Base-by-base conservation (phyloP, 2,329 filamentous ascomycete species). In the Calonectria multiphialidica region DNA sequence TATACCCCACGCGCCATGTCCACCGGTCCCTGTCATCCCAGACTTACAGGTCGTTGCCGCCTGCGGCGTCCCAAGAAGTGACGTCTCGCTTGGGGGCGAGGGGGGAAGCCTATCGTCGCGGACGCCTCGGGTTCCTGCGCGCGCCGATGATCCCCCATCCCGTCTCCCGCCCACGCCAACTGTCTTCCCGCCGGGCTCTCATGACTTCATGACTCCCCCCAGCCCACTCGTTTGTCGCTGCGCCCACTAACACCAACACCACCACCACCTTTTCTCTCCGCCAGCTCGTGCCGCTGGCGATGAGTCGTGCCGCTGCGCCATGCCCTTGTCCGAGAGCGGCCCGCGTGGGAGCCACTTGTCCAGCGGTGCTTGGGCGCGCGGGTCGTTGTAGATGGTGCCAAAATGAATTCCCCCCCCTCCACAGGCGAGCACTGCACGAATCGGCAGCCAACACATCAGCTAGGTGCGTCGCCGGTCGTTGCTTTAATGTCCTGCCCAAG, bases 71-170 rank as follows among this genome's bases (percentile, higher is more conserved):
- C 53, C 42, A 55, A 59, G 74, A 67, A 67, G 69, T 74, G 69
- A 74, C 57, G 70, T 49, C 66, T 66, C 53, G 28, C 28, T 30
- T 30, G 8, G 28, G 28, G 18, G 5, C 30, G 9, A 33, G 18
- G 53, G 53, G 28, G 66, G 2, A 16, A 16, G 68, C 78, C 77
- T 78, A 79, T 79, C 72, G 73, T 21, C 2, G 47, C 33, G 30
- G 35, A 63, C 70, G 69, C 66, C 64, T 72, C 79, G 79, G 79
- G 79, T 81, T 81, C 79, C 79, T 81, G 79, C 79, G 74, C 79
- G 79, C 79, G 74, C 78, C 76, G 79, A 74, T 80, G 78, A 80
- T 79, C 75, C 78, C 74, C 78, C 74, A 79, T 75, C 74, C 76
- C 77, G 73, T 72, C 75, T 40, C 35, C 64, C 64, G 35, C 57